These are phyloP conservation scores for Cryptococcus sp. DNA, from an alignment of 1,284 basidiomycete genomes.

Conservation along the genomic window DNA sequence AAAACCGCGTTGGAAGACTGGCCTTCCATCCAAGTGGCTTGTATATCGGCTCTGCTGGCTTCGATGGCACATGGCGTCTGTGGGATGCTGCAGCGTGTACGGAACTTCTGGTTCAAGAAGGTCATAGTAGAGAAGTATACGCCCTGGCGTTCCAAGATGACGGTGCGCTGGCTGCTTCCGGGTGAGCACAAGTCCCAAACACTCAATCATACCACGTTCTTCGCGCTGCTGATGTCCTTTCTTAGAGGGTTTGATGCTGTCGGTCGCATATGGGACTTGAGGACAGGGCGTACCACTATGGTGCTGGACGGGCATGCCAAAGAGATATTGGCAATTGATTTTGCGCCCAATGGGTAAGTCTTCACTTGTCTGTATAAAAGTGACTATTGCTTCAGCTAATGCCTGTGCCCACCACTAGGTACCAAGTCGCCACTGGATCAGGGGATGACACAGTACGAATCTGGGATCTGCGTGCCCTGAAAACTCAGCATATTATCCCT, in stretches of 20 bases:
- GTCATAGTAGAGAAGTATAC: constrained; percentile 96
- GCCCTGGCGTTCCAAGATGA: constrained; percentile 93
- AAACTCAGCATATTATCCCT: constrained; percentile 91
- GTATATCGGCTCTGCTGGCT: constrained; percentile 91
- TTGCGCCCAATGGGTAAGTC: constrained; percentile 87
- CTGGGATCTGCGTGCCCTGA: constrained; percentile 94
- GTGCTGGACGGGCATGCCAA: constrained; percentile 96
- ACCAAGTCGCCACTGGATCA: constrained; percentile 93
- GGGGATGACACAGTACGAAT: constrained; percentile 97
- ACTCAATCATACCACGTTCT: too few species aligned
- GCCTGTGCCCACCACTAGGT: constrained; percentile 55
- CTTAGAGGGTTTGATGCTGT: constrained; percentile 89
- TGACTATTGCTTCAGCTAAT: background rate
- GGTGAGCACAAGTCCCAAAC: too few species aligned
- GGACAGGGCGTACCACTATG: constrained; percentile 95
- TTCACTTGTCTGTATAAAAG: background rate
- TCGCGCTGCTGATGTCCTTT: background rate
- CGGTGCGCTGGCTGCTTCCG: constrained; percentile 86
- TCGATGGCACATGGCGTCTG: constrained; percentile 96
- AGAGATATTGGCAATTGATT: constrained; percentile 85
- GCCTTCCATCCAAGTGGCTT: constrained; percentile 93
- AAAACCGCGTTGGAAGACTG: constrained; percentile 84
- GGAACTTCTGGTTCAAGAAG: constrained; percentile 89
- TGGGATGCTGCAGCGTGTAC: constrained; percentile 84
- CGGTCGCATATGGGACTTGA: constrained; percentile 92